phyloP scores from a whole-genome alignment of 176 grass and related monocot species.

The Raddia guianensis region DNA sequence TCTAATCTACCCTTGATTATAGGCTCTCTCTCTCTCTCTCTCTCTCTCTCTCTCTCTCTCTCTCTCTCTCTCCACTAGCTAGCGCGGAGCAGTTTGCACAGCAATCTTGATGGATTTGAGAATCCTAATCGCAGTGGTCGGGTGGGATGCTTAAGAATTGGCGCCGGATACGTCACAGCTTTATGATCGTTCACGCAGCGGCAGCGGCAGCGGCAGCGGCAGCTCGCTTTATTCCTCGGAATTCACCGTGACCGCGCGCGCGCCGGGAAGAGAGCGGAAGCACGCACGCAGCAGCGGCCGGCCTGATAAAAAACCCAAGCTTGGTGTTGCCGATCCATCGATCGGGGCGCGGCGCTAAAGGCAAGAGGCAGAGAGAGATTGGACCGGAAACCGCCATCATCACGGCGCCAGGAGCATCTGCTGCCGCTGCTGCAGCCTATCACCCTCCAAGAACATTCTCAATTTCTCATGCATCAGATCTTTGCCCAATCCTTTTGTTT shows the following conservation, averaged over 20 bases:
- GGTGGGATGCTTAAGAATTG: background rate
- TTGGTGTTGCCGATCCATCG: constrained; percentile 46
- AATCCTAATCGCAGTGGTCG: background rate
- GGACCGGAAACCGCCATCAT: constrained; percentile 51
- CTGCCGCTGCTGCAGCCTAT: constrained; percentile 10
- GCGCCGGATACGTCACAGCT: constrained; percentile 51
- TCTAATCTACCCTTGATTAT: too few species aligned
- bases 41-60: too few species aligned
- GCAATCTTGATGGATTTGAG: background rate
- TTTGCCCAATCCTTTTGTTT: constrained; percentile 57
- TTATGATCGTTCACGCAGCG: constrained; percentile 43
- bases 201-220: background rate
- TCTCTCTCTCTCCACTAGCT: too few species aligned
- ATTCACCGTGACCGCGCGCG: constrained; percentile 18
- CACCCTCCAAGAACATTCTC: constrained; percentile 56
- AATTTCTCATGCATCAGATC: constrained; percentile 59
- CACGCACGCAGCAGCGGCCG: background rate
- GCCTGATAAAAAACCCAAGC: constrained; percentile 37
- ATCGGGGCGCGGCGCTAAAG: constrained; percentile 36
- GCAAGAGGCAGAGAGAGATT: constrained; percentile 36
- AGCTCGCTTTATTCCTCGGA: constrained; percentile 46
- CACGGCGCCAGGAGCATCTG: background rate
- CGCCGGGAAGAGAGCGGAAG: constrained; percentile 33
- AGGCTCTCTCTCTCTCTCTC: too few species aligned
- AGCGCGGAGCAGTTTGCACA: too few species aligned